Evolutionary conservation across 768 basidiomycete species (phyloP).

Genomic region (Asterophora parasitica): DNA sequence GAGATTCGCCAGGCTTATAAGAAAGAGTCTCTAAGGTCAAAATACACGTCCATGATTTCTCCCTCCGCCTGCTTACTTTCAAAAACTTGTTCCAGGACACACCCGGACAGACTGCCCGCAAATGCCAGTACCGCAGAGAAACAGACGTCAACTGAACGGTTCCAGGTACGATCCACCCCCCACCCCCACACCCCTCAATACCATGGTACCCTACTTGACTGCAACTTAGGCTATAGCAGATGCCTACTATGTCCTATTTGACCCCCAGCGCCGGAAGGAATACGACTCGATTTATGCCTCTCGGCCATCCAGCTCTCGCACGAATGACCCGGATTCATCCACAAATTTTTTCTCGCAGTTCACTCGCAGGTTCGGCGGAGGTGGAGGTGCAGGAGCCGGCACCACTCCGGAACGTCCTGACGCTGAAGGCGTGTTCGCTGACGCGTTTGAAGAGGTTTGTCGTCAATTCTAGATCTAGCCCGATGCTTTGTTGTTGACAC

Average conservation of each 20-base stretch:
- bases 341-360: slow-evolving; percentile 76
- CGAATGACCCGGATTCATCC: slow-evolving; percentile 62
- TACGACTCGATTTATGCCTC: slow-evolving; percentile 67
- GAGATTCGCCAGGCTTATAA: slow-evolving; percentile 76
- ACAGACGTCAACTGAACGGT: slow-evolving; percentile 72
- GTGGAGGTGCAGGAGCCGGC: slow-evolving; percentile 22
- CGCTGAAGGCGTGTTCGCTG: slow-evolving; percentile 77
- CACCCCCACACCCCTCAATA: too few species aligned
- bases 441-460: slow-evolving; percentile 87
- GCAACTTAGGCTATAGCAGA: slow-evolving; percentile 72
- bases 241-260: slow-evolving; percentile 91
- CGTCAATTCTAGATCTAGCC: neutral
- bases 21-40: slow-evolving; percentile 71
- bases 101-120: slow-evolving; percentile 80
- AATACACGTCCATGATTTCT: slow-evolving; percentile 3
- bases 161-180: slow-evolving; percentile 51
- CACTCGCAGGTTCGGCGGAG: slow-evolving; percentile 60
- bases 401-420: slow-evolving; percentile 52
- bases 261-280: slow-evolving; percentile 64
- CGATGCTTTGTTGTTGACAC: neutral
- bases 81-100: slow-evolving; percentile 52
- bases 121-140: slow-evolving; percentile 70
- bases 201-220: slow-evolving; percentile 2
- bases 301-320: slow-evolving; percentile 44
- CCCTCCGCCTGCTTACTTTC: neutral